Evolutionary conservation across 768 basidiomycete genomes (phyloP).

Genomic region (Coprinopsis sp.): DNA sequence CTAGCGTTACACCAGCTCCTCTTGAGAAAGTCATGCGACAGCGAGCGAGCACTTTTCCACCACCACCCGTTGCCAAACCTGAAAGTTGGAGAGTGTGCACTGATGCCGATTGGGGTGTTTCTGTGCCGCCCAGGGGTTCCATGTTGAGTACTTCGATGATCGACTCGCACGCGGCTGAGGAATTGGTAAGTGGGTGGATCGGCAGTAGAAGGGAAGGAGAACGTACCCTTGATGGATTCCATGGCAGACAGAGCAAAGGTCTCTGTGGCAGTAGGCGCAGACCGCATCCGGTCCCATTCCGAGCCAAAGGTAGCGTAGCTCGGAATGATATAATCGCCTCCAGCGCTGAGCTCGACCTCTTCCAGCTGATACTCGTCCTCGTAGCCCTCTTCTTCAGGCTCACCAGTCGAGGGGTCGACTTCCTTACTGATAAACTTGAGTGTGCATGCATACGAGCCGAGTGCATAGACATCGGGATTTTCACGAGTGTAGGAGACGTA

Average conservation of each 20-base stretch:
- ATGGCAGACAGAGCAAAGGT: conserved; percentile 90
- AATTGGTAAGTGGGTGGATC: conserved; percentile 14
- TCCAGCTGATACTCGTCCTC: conserved; percentile 98
- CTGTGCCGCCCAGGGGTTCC: conserved; percentile 92
- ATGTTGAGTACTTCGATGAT: conserved; percentile 95
- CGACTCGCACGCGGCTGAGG: conserved; percentile 93
- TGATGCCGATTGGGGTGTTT: conserved; percentile 72
- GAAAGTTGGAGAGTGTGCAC: conserved; percentile 94
- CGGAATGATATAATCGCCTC: conserved; percentile 93
- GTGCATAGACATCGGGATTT: conserved; percentile 67
- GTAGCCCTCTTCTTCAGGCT: conserved; percentile 98
- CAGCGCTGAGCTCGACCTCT: conserved; percentile 89
- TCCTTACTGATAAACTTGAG: conserved; percentile 98
- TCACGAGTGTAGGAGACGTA: conserved; percentile 94
- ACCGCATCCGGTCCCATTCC: conserved; percentile 92
- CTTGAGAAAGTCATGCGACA: conserved; percentile 93
- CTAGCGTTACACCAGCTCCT: conserved; percentile 89
- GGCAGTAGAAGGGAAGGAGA: conserved; percentile 7
- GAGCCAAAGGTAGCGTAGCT: conserved; percentile 86
- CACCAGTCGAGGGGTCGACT: conserved; percentile 89
- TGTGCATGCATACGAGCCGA: conserved; percentile 83
- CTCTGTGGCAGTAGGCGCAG: conserved; percentile 77
- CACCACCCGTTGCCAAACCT: conserved; percentile 86
- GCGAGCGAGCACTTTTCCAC: conserved; percentile 92
- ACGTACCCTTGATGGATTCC: conserved; percentile 89